Conservation (phyloP, 2,329 filamentous ascomycete genomes). For the Teratosphaeria zuluensis region DNA sequence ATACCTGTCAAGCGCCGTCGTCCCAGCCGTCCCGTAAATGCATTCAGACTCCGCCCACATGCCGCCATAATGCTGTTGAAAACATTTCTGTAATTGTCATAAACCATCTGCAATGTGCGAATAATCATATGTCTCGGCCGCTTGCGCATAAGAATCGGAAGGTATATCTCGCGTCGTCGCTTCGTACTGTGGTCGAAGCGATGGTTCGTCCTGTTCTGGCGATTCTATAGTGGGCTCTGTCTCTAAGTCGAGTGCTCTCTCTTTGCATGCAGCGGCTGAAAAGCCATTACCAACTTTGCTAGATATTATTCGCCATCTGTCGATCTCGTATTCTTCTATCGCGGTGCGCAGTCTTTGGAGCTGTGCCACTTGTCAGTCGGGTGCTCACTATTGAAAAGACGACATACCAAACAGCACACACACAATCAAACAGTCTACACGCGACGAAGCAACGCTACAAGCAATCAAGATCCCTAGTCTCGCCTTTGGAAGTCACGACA, state of each 20-base stretch:
- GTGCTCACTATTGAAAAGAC: not conserved
- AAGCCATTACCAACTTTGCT: constrained; percentile 87
- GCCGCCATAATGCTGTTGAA: not conserved
- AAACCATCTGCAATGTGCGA: not conserved
- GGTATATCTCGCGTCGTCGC: not conserved
- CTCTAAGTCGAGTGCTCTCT: constrained; percentile 58
- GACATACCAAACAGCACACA: not conserved
- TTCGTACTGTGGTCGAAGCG: not conserved
- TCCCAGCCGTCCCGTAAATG: not conserved
- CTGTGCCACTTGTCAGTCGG: constrained; percentile 38
- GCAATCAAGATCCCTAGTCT: not conserved
- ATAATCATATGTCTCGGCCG: not conserved
- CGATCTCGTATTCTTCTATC: constrained; percentile 76
- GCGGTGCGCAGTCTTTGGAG: constrained; percentile 67
- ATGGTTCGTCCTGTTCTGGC: not conserved
- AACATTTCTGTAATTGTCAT: not conserved
- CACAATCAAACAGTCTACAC: not conserved
- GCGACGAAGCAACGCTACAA: not conserved
- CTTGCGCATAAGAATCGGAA: not conserved
- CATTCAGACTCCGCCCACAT: not conserved
- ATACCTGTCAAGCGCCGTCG: not conserved
- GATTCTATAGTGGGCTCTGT: constrained; percentile 5
- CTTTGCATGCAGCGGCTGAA: constrained; percentile 76
- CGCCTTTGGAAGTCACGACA: not conserved
- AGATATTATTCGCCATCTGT: constrained; percentile 86